A percentile compares a stretch with the other conserved stretches of the same genome.
These are phyloP conservation scores for Epichloe brachyelytri DNA, from an alignment of 2,329 filamentous ascomycete species.

Conservation along the genomic window DNA sequence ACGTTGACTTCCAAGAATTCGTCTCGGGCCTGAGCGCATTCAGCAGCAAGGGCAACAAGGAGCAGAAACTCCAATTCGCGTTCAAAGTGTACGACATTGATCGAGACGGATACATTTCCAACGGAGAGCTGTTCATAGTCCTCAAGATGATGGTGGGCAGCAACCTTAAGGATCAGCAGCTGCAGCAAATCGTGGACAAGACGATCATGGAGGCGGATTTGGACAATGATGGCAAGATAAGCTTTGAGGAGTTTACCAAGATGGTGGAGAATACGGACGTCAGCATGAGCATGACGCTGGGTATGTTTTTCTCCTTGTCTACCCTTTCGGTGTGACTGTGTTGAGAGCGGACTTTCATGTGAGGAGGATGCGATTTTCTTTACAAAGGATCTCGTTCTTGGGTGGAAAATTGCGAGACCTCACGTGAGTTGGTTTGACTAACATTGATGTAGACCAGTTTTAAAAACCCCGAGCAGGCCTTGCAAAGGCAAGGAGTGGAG, in stretches of 20 bases:
- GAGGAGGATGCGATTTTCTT: background rate
- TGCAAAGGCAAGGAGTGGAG: background rate
- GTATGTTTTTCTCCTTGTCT: constrained; percentile 26
- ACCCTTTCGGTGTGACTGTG: too few species aligned
- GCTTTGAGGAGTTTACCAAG: constrained; percentile 96
- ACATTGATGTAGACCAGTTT: background rate
- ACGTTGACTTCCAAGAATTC: constrained; percentile 98
- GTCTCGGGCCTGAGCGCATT: constrained; percentile 91
- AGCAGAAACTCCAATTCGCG: constrained; percentile 93
- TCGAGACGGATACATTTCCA: constrained; percentile 95
- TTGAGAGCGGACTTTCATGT: too few species aligned
- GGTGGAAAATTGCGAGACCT: too few species aligned
- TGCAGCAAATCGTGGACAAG: constrained; percentile 99
- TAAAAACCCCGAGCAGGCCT: background rate
- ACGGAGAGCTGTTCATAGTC: constrained; percentile 97
- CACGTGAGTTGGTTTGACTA: background rate
- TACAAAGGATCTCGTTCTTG: background rate
- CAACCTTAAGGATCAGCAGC: constrained; percentile 96
- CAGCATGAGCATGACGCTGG: constrained; percentile 62
- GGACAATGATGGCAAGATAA: constrained; percentile 94
- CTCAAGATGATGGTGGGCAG: constrained; percentile 99
- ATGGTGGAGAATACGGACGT: constrained; percentile 94
- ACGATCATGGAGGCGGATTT: constrained; percentile 99
- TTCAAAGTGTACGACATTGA: constrained; percentile 99
- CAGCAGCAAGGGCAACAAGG: constrained; percentile 96